Evolutionary conservation across 768 basidiomycete genomes (phyloP), one percentile per base, ranked within the genome.

Genomic region (Suillus subluteus): DNA sequence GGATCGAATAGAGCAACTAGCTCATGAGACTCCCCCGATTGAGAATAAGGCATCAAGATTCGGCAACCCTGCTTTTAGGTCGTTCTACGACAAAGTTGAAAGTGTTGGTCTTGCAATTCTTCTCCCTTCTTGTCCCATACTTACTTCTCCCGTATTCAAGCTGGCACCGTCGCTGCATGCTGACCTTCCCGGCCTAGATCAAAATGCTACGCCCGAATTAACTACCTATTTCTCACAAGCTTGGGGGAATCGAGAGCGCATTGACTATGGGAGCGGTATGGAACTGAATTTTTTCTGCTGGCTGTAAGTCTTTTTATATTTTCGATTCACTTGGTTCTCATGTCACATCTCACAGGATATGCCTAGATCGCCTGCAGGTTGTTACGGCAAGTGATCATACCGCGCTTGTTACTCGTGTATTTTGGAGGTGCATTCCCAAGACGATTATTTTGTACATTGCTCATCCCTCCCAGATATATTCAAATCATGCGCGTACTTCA

Each of bases 181-280:
- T 30, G 72, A 73, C 0, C 78, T 95, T 11, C 86, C 88, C 0
- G 82, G 82, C 7, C 75, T 96, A 2, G 86, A 90, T 0, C 58
- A 72, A 3, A 87, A 86, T 4, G 84, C 88, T 0, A 82, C 88
- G 4, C 73, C 81, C 6, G 97, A 98, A 74, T 77, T 98, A 4
- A 86, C 89, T 2, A 83, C 81, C 0, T 99, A 99, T 75, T 91
- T 99, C 73, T 79, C 82, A 44, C 94, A 96, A 74, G 80, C 90
- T 18, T 99, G 96, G 96, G 98, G 98, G 0, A 98, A 92, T 76
- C 82, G 91, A 37, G 87, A 91, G 58, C 83, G 98, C 11, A 95
- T 99, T 63, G 98, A 99, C 78, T 99, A 99, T 78, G 98, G 98
- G n/a, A 98, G 96, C 72, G 98, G 98, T 16, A 99, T 99, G 97